Base-by-base conservation (phyloP, 129 eudicot genomes). In the Escallonia herrerae region DNA sequence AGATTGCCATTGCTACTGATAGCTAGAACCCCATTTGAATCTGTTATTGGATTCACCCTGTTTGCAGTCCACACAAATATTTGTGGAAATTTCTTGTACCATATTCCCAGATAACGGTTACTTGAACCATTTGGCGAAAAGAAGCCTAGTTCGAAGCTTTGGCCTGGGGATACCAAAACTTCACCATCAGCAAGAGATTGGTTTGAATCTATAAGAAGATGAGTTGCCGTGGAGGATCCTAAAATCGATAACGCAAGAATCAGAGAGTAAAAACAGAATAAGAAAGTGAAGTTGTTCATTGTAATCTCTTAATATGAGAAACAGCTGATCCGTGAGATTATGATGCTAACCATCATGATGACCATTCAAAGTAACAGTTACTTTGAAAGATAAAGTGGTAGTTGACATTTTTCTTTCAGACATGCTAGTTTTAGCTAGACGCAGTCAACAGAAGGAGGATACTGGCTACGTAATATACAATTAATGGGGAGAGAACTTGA, bases 61-160 rank as follows among this genome's bases (percentile, higher is more conserved):
- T 79, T 87, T n/a, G 95, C 90, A 6, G 81, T 82, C 95, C 87
- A 87, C 4, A 80, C 87, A 4, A 81, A 68, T 43, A 63, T 22
- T 55, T 81, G 42, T 7, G 76, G 83, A 52, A 51, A 60, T 14
- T 60, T 80, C 73, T 78, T 83, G 83, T 84, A 84, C 90, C 90
- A 81, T 41, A 87, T 84, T 8, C 85, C 95, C 41, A 87, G 52
- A 71, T 76, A 87, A 5, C 76, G 72, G 43, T 79, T 81, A 5
- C 6, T 52, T 14, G 87, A 67, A n/a, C 8, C 60, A 6, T 70
- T 62, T 4, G 87, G 90, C 7, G 75, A 69, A 67, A 83, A 87
- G 49, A 83, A 83, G 7, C 95, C 95, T 52, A 87, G 74, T 54
- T 52, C 73, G 43, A 80, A 87, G 39, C 58, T 56, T 67, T 80